phyloP scores from a whole-genome alignment of 2,329 filamentous ascomycete genomes.

The Paecilomyces niveus region DNA sequence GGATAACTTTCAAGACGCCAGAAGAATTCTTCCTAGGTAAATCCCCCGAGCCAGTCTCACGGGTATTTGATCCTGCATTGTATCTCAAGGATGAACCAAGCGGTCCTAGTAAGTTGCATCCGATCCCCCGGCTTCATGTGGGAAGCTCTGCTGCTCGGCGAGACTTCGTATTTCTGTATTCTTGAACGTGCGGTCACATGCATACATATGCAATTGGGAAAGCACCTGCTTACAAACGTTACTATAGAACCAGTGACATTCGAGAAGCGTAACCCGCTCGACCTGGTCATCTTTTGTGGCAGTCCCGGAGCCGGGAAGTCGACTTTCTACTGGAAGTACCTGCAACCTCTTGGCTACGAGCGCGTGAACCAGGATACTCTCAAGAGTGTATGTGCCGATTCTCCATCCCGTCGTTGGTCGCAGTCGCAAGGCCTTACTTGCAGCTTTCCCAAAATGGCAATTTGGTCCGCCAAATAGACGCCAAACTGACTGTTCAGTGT shows the following conservation, averaged over 20 bases:
- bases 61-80: slow-evolving; percentile 63
- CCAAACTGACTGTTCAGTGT: slow-evolving; percentile 5
- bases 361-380: slow-evolving; percentile 86
- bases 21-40: slow-evolving; percentile 84
- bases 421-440: not conserved
- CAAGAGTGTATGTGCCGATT: slow-evolving; percentile 51
- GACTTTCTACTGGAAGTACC: slow-evolving; percentile 73
- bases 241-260: slow-evolving; percentile 25
- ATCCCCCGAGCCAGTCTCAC: slow-evolving; percentile 55
- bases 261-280: slow-evolving; percentile 57
- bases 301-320: slow-evolving; percentile 88
- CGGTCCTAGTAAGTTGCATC: slow-evolving; percentile 25
- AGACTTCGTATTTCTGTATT: not conserved
- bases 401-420: not conserved
- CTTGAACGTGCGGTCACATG: not conserved
- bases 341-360: slow-evolving; percentile 72
- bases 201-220: not conserved
- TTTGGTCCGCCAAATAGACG: not conserved
- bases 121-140: slow-evolving; percentile 1
- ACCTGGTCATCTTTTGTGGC: slow-evolving; percentile 80
- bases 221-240: not conserved
- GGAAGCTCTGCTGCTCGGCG: not conserved
- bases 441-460: not conserved
- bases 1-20: slow-evolving; percentile 73
- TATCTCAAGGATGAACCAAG: slow-evolving; percentile 38